Evolutionary conservation across 2,329 filamentous ascomycete species (phyloP), one percentile per base, ranked within the genome.

Genomic region (Colletotrichum sp.): DNA sequence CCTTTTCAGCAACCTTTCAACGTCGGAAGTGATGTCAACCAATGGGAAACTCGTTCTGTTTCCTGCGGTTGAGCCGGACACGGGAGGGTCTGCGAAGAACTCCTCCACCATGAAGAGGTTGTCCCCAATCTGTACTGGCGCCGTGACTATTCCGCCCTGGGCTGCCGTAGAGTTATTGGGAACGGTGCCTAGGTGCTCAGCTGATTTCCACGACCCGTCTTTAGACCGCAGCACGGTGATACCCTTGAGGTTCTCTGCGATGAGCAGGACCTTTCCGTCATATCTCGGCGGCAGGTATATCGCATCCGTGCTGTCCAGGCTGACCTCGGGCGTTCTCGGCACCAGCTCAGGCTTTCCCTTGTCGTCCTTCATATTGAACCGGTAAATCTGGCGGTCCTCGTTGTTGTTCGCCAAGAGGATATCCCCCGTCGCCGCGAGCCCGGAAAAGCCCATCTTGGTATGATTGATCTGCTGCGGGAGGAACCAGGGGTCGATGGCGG

Each of bases 201-300:
- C 85, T 5, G 77, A 77, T 30, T 78, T 76, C 85, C 85, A 87
- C 25, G 74, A 78, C 8, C 77, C 80, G 39, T 86, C 82, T n/a
- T 77, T 74, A 3, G 84, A 85, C 15, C 80, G 77, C 18, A 87
- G 70, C 22, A 87, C 85, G 27, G 83, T 81, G 15, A 83, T 81
- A 2, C 86, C 85, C 5, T 76, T 67, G 5, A 34, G 62, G 28
- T 83, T 79, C 72, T 82, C 81, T 1, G 84, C 75, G 0, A 84
- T 79, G 9, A 87, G 78, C 8, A 86, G 73, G 4, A 87, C 81
- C 6, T 71, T 83, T n/a, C 81, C 80, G 7, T 76, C 77, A 71
- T 84, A 86, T 22, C 78, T 79, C 0, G 80, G 77, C 8, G 84
- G 84, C 32, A 86, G 70, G 43, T 83, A 82, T 3, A 84, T 79